Conservation (phyloP, 2,329 filamentous ascomycete genomes). For the Aspergillus flavus region DNA sequence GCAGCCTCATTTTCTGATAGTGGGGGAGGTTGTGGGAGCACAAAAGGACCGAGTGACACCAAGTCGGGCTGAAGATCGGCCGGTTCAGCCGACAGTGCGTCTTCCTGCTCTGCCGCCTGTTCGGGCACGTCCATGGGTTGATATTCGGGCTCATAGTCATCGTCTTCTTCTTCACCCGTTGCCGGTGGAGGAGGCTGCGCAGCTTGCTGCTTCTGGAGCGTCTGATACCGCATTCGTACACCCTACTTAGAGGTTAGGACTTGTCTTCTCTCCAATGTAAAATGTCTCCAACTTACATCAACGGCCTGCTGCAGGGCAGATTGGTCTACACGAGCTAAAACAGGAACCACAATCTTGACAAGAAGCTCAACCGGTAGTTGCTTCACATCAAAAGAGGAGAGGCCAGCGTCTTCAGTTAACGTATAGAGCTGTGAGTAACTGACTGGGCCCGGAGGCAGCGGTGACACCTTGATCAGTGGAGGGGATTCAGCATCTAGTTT, state of each 20-base stretch:
- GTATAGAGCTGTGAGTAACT: slow-evolving; percentile 85
- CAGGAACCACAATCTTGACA: slow-evolving; percentile 77
- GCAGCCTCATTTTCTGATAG: slow-evolving; percentile 71
- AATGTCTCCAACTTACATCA: slow-evolving; percentile 54
- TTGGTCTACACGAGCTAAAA: slow-evolving; percentile 72
- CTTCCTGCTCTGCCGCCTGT: slow-evolving; percentile 47
- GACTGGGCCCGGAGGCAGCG: slow-evolving; percentile 73
- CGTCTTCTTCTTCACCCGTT: slow-evolving; percentile 67
- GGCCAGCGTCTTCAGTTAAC: slow-evolving; percentile 72
- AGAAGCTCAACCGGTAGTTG: slow-evolving; percentile 75
- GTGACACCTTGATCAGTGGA: slow-evolving; percentile 60
- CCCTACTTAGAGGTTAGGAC: slow-evolving; percentile 32
- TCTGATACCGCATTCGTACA: slow-evolving; percentile 42
- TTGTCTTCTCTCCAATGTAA: not conserved
- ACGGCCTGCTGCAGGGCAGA: slow-evolving; percentile 72
- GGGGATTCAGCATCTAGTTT: slow-evolving; percentile 61
- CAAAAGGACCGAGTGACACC: slow-evolving; percentile 71
- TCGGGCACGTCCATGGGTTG: slow-evolving; percentile 63
- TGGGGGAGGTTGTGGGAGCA: slow-evolving; percentile 73
- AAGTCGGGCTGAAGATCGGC: slow-evolving; percentile 67
- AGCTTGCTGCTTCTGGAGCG: slow-evolving; percentile 40
- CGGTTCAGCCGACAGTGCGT: slow-evolving; percentile 76
- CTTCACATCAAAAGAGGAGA: slow-evolving; percentile 81
- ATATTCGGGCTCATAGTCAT: slow-evolving; percentile 91
- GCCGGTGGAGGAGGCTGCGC: slow-evolving; percentile 30